Percentiles rank a stretch among this genome's conserved stretches.
Evolutionary conservation across 148 eudicot genomes (phyloP).

Genomic region (Selenicereus undatus): DNA sequence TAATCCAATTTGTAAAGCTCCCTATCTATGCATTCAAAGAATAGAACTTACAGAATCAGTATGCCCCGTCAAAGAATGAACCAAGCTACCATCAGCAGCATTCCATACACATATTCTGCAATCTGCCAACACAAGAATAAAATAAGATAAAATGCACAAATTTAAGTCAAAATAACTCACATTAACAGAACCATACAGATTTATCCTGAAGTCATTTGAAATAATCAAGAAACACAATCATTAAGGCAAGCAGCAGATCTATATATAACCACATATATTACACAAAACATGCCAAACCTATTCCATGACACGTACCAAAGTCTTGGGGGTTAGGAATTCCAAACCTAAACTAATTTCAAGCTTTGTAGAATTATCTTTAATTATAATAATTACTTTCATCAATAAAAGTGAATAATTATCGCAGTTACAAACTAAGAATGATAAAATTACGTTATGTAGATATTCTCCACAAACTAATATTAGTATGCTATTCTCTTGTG

Average conservation of each 20-base stretch:
- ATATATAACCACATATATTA: neutral
- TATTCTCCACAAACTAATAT: too few relatives aligned
- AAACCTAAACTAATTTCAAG: too few relatives aligned
- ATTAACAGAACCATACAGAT: neutral
- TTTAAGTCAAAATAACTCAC: neutral
- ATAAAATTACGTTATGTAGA: too few relatives aligned
- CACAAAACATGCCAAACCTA: too few relatives aligned
- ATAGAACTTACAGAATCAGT: conserved; percentile 76
- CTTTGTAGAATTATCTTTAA: too few relatives aligned
- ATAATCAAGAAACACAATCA: neutral
- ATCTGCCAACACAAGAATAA: conserved; percentile 50
- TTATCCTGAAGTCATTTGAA: neutral
- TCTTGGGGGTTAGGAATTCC: too few relatives aligned
- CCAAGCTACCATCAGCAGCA: conserved; percentile 97
- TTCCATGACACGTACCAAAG: too few relatives aligned
- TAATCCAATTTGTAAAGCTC: neutral
- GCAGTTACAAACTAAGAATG: too few relatives aligned
- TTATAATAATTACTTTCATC: too few relatives aligned
- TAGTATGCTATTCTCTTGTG: too few relatives aligned
- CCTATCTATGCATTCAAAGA: neutral
- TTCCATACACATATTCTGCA: conserved; percentile 99
- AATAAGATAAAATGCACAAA: neutral
- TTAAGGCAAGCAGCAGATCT: too few relatives aligned
- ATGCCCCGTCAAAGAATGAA: conserved; percentile 97
- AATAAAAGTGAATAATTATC: too few relatives aligned